Evolutionary conservation across 2,329 filamentous ascomycete genomes (phyloP), one percentile per base, ranked within the genome.

Genomic region (Dactylellina drechsleri): DNA sequence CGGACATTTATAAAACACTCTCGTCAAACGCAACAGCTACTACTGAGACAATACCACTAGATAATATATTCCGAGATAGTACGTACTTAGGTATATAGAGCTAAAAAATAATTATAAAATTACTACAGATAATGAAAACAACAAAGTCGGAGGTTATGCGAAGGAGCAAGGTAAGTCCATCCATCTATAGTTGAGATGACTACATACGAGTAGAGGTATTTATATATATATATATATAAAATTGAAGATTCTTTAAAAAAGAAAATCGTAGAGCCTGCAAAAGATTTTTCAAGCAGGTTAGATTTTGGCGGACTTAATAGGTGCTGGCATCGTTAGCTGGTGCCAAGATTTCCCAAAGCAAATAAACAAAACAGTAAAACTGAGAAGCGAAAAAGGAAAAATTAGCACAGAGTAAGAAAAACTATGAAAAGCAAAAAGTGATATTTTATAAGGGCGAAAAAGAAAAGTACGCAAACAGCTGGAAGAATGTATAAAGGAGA

Each of bases 371-470:
- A 59, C 6, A 23, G 15, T 31, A 50, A 53, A 53, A 53, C 23
- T 23, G 12, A 28, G 52, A 16, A 16, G 16, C 26, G 6, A 31
- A 8, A 4, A 36, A 54, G 3, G 13, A 7, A 36, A 54, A 54
- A 12, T 15, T 59, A 45, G 56, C 23, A 36, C 57, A 49, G 28
- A 13, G 10, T 3, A 16, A 47, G 12, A 49, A n/a, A 26, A 60
- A 16, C 13, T 31, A 49, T 4, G 12, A 45, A 45, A 58, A 79
- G 81, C 80, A 81, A 79, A 56, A 64, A 62, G 60, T 45, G 56
- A 58, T 59, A 54, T 59, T 58, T 36, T 52, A 26, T 18, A 50
- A 18, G 36, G 45, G 40, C 41, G 10, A 8, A 5, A 54, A 28
- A 28, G 4, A 23, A 23, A 23, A 23, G 20, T 60, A 62, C 43